phyloP scores from a whole-genome alignment of 306 rosid species.

The Prunus mira region DNA sequence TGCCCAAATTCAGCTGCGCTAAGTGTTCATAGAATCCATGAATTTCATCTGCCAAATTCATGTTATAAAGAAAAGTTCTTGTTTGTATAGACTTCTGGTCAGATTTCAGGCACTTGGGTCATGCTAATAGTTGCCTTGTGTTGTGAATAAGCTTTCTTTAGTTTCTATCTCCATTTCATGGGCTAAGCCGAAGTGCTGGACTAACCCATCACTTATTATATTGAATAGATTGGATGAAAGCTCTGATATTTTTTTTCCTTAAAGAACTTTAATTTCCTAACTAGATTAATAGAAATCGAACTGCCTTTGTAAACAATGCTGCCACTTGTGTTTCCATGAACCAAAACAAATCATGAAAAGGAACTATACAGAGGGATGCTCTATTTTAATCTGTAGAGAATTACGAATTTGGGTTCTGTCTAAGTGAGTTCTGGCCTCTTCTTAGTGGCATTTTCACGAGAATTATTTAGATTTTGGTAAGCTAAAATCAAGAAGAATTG shows the following conservation, averaged over 20 bases:
- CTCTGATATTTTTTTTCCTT: not conserved
- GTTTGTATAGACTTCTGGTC: not conserved
- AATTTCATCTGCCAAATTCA: constrained; percentile 3
- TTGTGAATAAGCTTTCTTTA: not conserved
- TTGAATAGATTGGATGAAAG: not conserved
- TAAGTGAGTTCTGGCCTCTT: not conserved
- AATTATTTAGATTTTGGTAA: not conserved
- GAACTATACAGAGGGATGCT: not conserved
- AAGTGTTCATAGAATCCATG: constrained; percentile 4
- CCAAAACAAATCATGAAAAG: not conserved
- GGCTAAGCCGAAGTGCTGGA: not conserved
- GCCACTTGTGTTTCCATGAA: not conserved
- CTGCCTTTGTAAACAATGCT: not conserved
- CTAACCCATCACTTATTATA: not conserved
- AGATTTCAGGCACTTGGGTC: not conserved
- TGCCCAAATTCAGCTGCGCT: constrained; percentile 3
- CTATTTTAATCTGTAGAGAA: too few relatives aligned
- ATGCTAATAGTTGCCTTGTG: not conserved
- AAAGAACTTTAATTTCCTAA: not conserved
- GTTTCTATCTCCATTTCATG: not conserved
- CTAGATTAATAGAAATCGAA: not conserved
- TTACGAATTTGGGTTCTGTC: not conserved
- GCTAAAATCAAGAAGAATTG: too few relatives aligned
- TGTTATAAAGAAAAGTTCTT: not conserved
- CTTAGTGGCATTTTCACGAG: not conserved